Base-by-base conservation (phyloP, 805 yeast genomes). In the Candida xiaguanensis region DNA sequence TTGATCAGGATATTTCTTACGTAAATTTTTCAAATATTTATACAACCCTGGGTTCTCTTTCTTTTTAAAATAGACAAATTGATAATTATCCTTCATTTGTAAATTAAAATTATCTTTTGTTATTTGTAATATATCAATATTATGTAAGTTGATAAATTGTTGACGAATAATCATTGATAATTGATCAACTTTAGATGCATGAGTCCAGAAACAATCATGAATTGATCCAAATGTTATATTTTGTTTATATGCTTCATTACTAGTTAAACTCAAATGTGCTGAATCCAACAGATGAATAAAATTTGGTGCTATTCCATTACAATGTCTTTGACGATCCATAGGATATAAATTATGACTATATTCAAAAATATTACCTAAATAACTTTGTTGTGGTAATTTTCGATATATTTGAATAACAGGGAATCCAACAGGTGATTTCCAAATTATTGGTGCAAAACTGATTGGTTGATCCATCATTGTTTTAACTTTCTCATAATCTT, bases 121-220 rank as follows among this genome's bases (percentile, higher is more conserved):
- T 19, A 47, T 38, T 19, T 48, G 52, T 5, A 64, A 41, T 12
- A 64, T 48, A 6, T 55, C 54, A 1, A 55, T 44, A 1, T 56
- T 32, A 42, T 69, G 66, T 23, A 69, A 47, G 4, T 60, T 42
- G 4, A 69, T 55, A 43, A 69, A 69, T 41, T 60, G 59, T 22
- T 65, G 51, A 15, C 75, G 43, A 5, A 68, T 40, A 1, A 58
- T 33, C 4, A 23, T 33, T 2, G 59, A 52, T 13, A 69, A 53
- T 11, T 31, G 25, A 11, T 50, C 57, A 5, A 59, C 69, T 24
- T 59, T 56, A 11, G 53, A 29, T 0, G 72, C 55, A 38, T 61
- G 58, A 3, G 74, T 68, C 74, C 74, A 69, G 43, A 55, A 69
- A 13, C 71, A 65, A 46, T 68, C 74, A 44, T 69, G 74, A 6